Percentiles rank a stretch among this genome's conserved stretches.
These are phyloP conservation scores for Laetiporus sulphureus DNA, from an alignment of 1,284 basidiomycete genomes.

Conservation along the genomic window DNA sequence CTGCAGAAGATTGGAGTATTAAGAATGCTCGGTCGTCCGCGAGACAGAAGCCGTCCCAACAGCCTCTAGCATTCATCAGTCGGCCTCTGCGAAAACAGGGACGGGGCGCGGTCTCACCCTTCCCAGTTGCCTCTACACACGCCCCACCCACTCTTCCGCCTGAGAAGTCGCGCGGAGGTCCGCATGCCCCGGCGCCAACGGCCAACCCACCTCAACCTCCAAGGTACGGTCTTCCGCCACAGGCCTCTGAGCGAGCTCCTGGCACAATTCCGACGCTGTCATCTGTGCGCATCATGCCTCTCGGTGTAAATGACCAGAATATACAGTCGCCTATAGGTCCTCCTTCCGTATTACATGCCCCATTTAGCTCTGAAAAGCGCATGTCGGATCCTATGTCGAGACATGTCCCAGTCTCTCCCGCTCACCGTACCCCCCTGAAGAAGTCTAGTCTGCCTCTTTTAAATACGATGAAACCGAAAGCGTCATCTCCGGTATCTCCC, in stretches of 20 bases:
- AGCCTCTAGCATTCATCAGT: constrained; percentile 2
- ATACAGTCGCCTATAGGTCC: too few relatives aligned
- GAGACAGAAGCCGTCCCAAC: background rate
- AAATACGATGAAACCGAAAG: background rate
- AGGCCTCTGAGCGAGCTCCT: background rate
- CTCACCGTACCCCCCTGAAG: background rate
- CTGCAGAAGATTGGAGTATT: background rate
- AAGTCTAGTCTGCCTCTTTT: background rate
- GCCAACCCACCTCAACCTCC: background rate
- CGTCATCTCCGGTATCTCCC: background rate
- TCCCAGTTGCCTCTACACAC: background rate
- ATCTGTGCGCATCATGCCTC: too few relatives aligned
- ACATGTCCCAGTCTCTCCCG: too few relatives aligned
- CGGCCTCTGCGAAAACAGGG: background rate
- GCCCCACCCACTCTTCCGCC: constrained; percentile 1
- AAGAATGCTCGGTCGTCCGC: background rate
- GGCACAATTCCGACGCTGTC: too few relatives aligned
- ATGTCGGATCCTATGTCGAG: too few relatives aligned
- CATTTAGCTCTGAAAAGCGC: too few relatives aligned
- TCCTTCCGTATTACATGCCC: too few relatives aligned
- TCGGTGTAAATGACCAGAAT: too few relatives aligned
- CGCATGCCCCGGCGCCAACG: background rate
- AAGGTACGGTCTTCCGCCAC: background rate
- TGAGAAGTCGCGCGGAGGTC: background rate
- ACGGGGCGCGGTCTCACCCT: background rate